Evolutionary conservation across 2,329 filamentous ascomycete species (phyloP).

Genomic region (Botrytis paeoniae): DNA sequence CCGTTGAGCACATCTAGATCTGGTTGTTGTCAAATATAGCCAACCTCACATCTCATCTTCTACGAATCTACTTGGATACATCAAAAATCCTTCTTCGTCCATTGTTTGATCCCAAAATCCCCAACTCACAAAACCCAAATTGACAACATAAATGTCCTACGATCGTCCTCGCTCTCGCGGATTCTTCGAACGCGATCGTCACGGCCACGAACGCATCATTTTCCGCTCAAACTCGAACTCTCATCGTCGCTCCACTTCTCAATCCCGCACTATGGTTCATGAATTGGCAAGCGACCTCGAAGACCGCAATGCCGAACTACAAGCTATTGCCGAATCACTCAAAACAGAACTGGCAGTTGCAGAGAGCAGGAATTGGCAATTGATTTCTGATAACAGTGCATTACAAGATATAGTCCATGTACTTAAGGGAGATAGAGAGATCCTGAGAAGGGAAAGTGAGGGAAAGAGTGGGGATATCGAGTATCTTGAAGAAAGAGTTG

Average conservation of each 20-base stretch:
- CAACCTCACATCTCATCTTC: not conserved
- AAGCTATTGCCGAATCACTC: not conserved
- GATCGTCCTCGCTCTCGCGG: not conserved
- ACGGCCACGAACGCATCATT: not conserved
- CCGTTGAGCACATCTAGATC: not conserved
- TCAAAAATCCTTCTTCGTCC: not conserved
- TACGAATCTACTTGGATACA: not conserved
- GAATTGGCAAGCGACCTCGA: conserved; percentile 8
- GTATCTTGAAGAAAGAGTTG: not conserved
- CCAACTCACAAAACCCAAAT: not conserved
- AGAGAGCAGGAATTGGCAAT: not conserved
- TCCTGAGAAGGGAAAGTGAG: not conserved
- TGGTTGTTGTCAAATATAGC: no score
- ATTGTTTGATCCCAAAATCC: not conserved
- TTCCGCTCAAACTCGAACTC: not conserved
- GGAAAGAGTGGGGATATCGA: not conserved
- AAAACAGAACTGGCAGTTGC: not conserved
- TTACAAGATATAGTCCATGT: not conserved
- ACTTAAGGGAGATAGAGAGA: not conserved
- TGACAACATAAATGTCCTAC: conserved; percentile 1
- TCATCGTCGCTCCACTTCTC: not conserved
- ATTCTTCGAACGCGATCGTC: not conserved
- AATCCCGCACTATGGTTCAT: not conserved
- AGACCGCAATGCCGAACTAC: not conserved
- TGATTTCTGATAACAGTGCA: not conserved